Evolutionary conservation across 2,329 filamentous ascomycete species (phyloP), one percentile per base, ranked within the genome.

Genomic region (Paraphaeosphaeria sporulosa): DNA sequence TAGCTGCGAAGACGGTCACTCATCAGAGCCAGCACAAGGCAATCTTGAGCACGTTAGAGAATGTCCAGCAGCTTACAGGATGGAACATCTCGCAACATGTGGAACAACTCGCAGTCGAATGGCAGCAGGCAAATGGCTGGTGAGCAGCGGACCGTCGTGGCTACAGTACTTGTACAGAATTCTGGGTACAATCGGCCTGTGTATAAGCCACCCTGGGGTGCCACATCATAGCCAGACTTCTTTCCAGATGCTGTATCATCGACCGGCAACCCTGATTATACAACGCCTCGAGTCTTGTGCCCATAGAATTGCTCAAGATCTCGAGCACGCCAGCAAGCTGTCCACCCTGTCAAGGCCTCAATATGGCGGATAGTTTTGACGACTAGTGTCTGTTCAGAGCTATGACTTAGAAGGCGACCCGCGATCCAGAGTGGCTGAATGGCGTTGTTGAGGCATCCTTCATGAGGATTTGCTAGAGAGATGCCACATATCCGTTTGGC

Each of bases 351-450:
- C 61, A 80, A 77, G 5, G 76, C 71, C 64, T 86, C 84, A 57
- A 86, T 86, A 44, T 77, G 79, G 17, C 79, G 78, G 44, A 86
- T 83, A 4, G 84, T 74, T 56, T 79, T 78, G 25, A 77, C 70
- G 1, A 80, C 75, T 15, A 76, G 63, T 0, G 66, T 65, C 61
- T 81, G 78, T 59, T 82, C 79, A 0, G 78, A 77, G 1, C 73
- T 76, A 71, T 87, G 85, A 56, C 82, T 86, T 44, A 87, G 78
- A 0, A 86, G 71, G 38, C 81, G 78, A 0, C 84, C 86, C 0
- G 86, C 85, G 13, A 87, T 78, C 81, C 83, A 87, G 0, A 87
- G 74, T 0, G 85, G 85, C 62, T 87, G 85, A 4, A 87, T 84
- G 3, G 84, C 83, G 65, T 87, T 87, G 61, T 85, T 87, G 36